Evolutionary conservation across 2,329 filamentous ascomycete species (phyloP).

Genomic region (Botrytis squamosa): DNA sequence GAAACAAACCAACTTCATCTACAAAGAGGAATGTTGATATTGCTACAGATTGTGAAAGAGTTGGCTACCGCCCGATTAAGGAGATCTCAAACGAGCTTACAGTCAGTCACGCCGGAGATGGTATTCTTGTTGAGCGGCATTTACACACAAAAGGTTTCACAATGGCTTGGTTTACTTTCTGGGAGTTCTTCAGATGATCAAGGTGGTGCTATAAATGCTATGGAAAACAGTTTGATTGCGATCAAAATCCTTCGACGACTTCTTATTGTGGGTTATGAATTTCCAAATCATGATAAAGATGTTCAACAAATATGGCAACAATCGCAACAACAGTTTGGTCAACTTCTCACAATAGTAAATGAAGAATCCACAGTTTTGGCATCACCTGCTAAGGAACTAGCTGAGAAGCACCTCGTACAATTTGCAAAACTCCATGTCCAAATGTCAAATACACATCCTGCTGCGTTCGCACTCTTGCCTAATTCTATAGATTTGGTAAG

Average conservation of each 20-base stretch:
- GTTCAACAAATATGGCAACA: constrained; percentile 79
- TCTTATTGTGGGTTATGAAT: constrained; percentile 77
- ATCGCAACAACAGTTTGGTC: constrained; percentile 73
- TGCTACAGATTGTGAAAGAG: constrained; percentile 89
- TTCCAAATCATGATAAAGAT: constrained; percentile 73
- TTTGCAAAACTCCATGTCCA: constrained; percentile 88
- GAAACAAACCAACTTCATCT: constrained; percentile 64
- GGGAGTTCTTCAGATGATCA: constrained; percentile 55
- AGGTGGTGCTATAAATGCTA: constrained; percentile 57
- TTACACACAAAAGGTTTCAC: constrained; percentile 70
- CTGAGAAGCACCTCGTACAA: constrained; percentile 87
- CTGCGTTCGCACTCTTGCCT: constrained; percentile 79
- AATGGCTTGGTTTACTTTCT: constrained; percentile 64
- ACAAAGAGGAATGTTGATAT: constrained; percentile 68
- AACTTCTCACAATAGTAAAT: constrained; percentile 65
- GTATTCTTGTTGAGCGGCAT: constrained; percentile 76
- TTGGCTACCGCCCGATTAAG: constrained; percentile 76
- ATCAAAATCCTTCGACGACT: constrained; percentile 80
- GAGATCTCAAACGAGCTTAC: constrained; percentile 72
- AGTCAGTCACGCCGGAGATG: constrained; percentile 77
- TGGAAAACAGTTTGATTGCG: constrained; percentile 74
- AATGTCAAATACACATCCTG: constrained; percentile 76
- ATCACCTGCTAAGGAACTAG: constrained; percentile 53
- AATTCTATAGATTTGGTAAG: constrained; percentile 74
- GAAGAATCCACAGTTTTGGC: constrained; percentile 54